Evolutionary conservation across 2,329 filamentous ascomycete genomes (phyloP).

Genomic region (Cryphonectria carpinicola): DNA sequence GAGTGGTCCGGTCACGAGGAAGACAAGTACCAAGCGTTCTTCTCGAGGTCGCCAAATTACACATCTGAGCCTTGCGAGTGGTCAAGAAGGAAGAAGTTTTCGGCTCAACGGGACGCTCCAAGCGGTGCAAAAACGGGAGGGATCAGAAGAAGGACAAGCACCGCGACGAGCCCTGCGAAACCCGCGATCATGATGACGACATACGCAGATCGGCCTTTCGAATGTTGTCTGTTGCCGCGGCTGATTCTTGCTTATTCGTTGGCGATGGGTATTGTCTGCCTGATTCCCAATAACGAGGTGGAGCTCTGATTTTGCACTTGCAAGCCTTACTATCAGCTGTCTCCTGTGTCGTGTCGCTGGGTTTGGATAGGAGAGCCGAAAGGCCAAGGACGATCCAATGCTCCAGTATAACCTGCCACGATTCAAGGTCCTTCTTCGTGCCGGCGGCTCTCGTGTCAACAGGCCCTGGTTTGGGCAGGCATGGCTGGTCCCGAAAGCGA

Average conservation of each 20-base stretch:
- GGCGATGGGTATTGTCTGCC: background rate
- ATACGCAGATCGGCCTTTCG: background rate
- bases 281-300: background rate
- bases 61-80: background rate
- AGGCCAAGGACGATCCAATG: background rate
- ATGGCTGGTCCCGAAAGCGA: conserved; percentile 9
- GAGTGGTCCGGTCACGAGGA: background rate
- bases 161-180: background rate
- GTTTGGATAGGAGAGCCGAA: background rate
- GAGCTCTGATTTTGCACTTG: background rate
- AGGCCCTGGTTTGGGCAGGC: background rate
- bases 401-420: background rate
- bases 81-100: background rate
- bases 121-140: background rate
- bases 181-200: background rate
- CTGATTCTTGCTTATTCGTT: background rate
- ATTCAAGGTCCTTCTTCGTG: background rate
- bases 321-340: background rate
- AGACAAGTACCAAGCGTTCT: background rate
- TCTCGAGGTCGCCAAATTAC: background rate
- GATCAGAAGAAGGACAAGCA: background rate
- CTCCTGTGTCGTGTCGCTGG: background rate
- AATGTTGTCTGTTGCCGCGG: background rate
- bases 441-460: background rate
- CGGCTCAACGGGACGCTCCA: background rate